These are phyloP conservation scores for Viola pubescens DNA, from an alignment of 441 rosid genomes.

Conservation along the genomic window DNA sequence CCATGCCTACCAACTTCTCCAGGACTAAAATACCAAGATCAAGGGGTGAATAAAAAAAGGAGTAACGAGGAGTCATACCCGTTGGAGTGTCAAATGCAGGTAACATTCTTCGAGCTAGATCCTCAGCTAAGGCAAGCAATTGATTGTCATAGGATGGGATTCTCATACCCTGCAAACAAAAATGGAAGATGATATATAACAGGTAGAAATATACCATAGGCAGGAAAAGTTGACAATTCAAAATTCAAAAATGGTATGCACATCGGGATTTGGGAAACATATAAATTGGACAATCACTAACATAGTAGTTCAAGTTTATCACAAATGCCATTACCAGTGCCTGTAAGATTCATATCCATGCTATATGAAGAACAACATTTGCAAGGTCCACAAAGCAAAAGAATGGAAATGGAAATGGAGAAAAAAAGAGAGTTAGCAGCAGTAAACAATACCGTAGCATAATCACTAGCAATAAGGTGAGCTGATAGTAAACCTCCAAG, in stretches of 20 bases:
- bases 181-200: background rate
- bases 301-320: background rate
- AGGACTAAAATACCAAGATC: background rate
- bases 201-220: background rate
- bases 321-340: background rate
- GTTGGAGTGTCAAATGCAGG: constrained; percentile 99
- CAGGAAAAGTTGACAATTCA: background rate
- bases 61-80: constrained; percentile 35
- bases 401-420: background rate
- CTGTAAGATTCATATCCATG: background rate
- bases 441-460: constrained; percentile 61
- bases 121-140: constrained; percentile 76
- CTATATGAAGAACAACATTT: background rate
- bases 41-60: constrained; percentile 7
- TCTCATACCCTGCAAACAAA: constrained; percentile 68
- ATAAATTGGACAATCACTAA: too few relatives aligned
- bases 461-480: constrained; percentile 94
- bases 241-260: too few relatives aligned
- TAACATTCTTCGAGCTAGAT: constrained; percentile 71
- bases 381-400: too few relatives aligned
- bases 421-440: constrained; percentile 4
- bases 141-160: constrained; percentile 76
- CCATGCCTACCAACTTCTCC: background rate
- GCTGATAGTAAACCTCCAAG: constrained; percentile 97
- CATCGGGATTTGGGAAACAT: too few relatives aligned